Evolutionary conservation across 306 rosid genomes (phyloP).

Genomic region (Arachis hypogaea): DNA sequence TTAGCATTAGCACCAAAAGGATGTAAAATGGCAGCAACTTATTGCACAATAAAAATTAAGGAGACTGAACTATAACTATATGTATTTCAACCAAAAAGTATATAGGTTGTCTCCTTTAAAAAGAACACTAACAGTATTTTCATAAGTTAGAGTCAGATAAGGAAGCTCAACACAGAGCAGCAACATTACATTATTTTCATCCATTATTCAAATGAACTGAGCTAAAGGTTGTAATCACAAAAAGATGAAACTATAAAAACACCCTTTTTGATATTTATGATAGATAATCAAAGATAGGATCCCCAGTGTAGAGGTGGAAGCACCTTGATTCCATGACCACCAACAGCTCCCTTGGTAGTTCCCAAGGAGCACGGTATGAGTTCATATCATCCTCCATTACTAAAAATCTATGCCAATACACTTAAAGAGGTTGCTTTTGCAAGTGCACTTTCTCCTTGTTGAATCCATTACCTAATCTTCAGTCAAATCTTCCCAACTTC

Average conservation of each 20-base stretch:
- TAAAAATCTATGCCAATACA: slow-evolving; percentile 15
- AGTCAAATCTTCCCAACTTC: slow-evolving; percentile 54
- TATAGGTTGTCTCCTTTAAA: no score
- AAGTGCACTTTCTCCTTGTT: slow-evolving; percentile 39
- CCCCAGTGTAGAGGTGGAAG: slow-evolving; percentile 51
- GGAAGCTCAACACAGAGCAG: neutral
- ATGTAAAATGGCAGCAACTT: no score
- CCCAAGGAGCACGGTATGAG: slow-evolving; percentile 31
- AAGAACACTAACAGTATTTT: neutral
- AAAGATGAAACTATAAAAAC: neutral
- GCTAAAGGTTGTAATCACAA: neutral
- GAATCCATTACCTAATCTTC: slow-evolving; percentile 14
- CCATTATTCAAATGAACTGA: neutral
- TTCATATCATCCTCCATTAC: slow-evolving; percentile 17
- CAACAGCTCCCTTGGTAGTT: slow-evolving; percentile 27
- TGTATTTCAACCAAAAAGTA: no score
- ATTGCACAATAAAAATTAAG: no score
- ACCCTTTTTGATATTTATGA: slow-evolving; percentile 36
- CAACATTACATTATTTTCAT: neutral
- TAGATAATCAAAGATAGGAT: slow-evolving; percentile 47
- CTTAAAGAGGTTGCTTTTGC: slow-evolving; percentile 42
- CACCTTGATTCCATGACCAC: slow-evolving; percentile 18
- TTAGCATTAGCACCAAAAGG: no score
- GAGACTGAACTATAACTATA: no score
- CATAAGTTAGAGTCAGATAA: slow-evolving; percentile 7